A percentile compares a stretch with the other conserved stretches of the same genome.
Evolutionary conservation across 768 basidiomycete genomes (phyloP).

Genomic region (Suillus placidus): DNA sequence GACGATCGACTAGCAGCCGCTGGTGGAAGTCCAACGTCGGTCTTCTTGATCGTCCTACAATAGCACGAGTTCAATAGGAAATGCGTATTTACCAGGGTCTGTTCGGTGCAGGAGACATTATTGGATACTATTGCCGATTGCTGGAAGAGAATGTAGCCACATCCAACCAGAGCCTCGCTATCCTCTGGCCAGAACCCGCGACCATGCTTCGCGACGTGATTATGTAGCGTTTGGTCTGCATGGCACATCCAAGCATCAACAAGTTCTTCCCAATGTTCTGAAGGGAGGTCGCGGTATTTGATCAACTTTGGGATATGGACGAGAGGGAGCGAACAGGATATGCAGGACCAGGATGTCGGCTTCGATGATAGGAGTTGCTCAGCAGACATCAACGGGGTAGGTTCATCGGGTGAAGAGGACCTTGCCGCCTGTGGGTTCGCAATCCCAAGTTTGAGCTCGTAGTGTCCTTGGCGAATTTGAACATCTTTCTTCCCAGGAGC

Average conservation of each 20-base stretch:
- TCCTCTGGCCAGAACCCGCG: slow-evolving; percentile 78
- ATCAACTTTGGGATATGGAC: slow-evolving; percentile 49
- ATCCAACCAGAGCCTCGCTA: slow-evolving; percentile 82
- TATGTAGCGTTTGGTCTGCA: slow-evolving; percentile 80
- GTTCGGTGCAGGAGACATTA: slow-evolving; percentile 27
- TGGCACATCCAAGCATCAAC: slow-evolving; percentile 99
- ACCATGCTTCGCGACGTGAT: slow-evolving; percentile 60
- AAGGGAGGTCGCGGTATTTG: slow-evolving; percentile 84
- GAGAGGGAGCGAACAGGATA: slow-evolving; percentile 78
- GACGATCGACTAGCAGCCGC: slow-evolving; percentile 47
- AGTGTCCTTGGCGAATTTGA: slow-evolving; percentile 56
- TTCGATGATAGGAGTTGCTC: slow-evolving; percentile 55
- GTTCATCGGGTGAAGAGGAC: slow-evolving; percentile 28
- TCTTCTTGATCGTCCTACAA: slow-evolving; percentile 87
- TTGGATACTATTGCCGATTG: slow-evolving; percentile 2
- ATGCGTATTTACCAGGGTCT: slow-evolving; percentile 56
- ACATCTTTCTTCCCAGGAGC: slow-evolving; percentile 64
- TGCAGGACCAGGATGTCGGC: slow-evolving; percentile 74
- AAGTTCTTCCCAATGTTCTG: slow-evolving; percentile 96
- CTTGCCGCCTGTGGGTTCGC: slow-evolving; percentile 27
- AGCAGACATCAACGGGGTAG: slow-evolving; percentile 66
- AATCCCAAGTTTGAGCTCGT: slow-evolving; percentile 67
- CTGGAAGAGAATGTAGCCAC: slow-evolving; percentile 79
- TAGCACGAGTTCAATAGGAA: slow-evolving; percentile 12
- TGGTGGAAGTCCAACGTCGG: slow-evolving; percentile 76